Conservation (phyloP, 805 yeast genomes). For the Nakazawaea anatomiae region DNA sequence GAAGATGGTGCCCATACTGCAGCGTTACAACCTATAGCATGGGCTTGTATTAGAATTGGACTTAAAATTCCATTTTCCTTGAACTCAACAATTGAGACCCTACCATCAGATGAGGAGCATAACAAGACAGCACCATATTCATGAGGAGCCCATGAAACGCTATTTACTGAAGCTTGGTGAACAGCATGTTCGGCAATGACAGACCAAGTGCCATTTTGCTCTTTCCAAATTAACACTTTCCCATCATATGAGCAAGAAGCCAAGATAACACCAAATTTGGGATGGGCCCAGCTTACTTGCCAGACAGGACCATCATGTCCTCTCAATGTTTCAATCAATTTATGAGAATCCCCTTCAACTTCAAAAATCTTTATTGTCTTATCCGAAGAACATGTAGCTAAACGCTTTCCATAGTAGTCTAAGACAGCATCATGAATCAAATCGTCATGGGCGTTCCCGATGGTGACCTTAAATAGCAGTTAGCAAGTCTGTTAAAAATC, state of each 20-base stretch:
- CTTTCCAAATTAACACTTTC: conserved; percentile 90
- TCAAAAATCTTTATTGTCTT: conserved; percentile 93
- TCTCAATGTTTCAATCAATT: conserved; percentile 72
- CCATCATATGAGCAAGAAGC: conserved; percentile 97
- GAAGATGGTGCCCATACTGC: conserved; percentile 81
- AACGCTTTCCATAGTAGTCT: conserved; percentile 92
- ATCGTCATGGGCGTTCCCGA: conserved; percentile 88
- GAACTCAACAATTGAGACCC: conserved; percentile 85
- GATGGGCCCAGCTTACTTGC: conserved; percentile 99
- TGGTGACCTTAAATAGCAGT: conserved; percentile 50
- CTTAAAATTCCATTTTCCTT: conserved; percentile 80
- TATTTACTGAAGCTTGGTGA: conserved; percentile 92
- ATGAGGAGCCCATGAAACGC: conserved; percentile 96
- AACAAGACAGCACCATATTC: conserved; percentile 90
- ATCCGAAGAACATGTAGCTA: conserved; percentile 96
- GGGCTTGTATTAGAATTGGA: conserved; percentile 66
- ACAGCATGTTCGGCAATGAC: conserved; percentile 80
- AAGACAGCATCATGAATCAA: conserved; percentile 94
- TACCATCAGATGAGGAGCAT: conserved; percentile 92
- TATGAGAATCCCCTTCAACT: conserved; percentile 79
- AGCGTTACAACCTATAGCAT: conserved; percentile 88
- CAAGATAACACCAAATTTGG: conserved; percentile 90
- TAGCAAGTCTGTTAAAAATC: too few species aligned
- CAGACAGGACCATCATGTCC: conserved; percentile 99
- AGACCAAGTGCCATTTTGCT: conserved; percentile 84